Evolutionary conservation across 257 asterid species (phyloP), one percentile per base, ranked within the genome.

Genomic region (Jacaranda mimosifolia): DNA sequence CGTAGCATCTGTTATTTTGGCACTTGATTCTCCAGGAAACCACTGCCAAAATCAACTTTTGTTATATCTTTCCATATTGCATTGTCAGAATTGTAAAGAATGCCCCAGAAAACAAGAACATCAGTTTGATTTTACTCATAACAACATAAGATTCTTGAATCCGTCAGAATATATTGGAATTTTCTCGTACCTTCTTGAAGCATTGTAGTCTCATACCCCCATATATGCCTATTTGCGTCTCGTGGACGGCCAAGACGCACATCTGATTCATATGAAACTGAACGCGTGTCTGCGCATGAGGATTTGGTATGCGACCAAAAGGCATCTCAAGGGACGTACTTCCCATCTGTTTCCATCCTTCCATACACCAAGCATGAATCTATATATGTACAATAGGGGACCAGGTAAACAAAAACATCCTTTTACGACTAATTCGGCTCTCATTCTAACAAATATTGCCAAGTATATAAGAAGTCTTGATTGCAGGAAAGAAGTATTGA

Each of bases 221-320:
- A 4, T 83, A 89, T 57, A 92, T 73, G 21, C 90, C 90, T 57
- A 92, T 63, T 14, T 87, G 91, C 0, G 88, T 82, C 82, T 86
- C 92, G 11, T 92, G 93, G 69, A 86, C 85, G n/a, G 79, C 91
- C 86, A 92, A 74, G 59, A 89, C n/a, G 10, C 83, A 97, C 38
- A 74, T 86, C 82, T 89, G 95, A 82, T 89, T 89, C 63, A 64
- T 90, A 79, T 90, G 88, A 48, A 92, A 89, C 18, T 90, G 94
- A 64, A 90, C 89, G 1, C 89, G 89, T 17, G 95, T 86, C 60
- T 83, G 93, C 15, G 89, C 83, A 13, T 48, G 76, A 79, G 88
- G 86, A 67, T 83, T 85, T 13, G 77, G 46, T 64, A 85, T 38
- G 15, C 83, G 80, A 8, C 85, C 90, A 12, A 79, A 48, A 74